A percentile compares a stretch with the other conserved stretches of the same genome.
phyloP scores from a whole-genome alignment of 1,284 basidiomycete species.

The Hortiboletus rubellus region DNA sequence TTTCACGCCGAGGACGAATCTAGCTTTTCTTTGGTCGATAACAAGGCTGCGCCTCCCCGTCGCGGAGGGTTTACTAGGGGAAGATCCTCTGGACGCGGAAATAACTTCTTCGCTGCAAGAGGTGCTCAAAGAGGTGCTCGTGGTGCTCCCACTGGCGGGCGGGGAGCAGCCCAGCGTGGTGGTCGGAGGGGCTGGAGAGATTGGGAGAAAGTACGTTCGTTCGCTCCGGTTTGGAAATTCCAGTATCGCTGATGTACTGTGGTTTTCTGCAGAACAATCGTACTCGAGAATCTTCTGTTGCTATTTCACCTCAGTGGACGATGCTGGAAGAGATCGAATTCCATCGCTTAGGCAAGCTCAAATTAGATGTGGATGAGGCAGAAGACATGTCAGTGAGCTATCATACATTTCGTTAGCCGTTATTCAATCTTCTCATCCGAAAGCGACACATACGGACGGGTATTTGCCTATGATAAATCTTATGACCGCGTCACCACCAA shows the following conservation, averaged over 20 bases:
- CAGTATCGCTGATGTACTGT: constrained; percentile 5
- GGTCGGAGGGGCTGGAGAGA: constrained; percentile 86
- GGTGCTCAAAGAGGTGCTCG: constrained; percentile 46
- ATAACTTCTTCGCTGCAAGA: constrained; percentile 44
- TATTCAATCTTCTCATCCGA: constrained; percentile 6
- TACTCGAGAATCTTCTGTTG: constrained; percentile 91
- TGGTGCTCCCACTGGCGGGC: constrained; percentile 44
- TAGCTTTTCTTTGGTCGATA: constrained; percentile 96
- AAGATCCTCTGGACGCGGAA: constrained; percentile 48
- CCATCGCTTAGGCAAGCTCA: constrained; percentile 87
- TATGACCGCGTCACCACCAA: constrained; percentile 97
- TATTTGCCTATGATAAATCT: constrained; percentile 92
- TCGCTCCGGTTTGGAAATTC: not conserved
- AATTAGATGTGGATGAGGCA: constrained; percentile 88
- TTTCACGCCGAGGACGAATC: constrained; percentile 99
- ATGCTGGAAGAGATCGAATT: constrained; percentile 99
- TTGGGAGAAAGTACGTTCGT: constrained; percentile 80
- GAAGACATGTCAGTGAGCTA: constrained; percentile 75
- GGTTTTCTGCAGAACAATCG: constrained; percentile 67
- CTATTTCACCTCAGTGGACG: constrained; percentile 89
- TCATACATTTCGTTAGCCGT: not conserved
- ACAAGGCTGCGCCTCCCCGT: constrained; percentile 66
- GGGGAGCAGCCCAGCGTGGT: constrained; percentile 58
- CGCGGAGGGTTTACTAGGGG: constrained; percentile 66
- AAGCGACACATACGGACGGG: constrained; percentile 85